Conservation (phyloP, 495 filamentous ascomycete species). For the Usnea hakonensis region DNA sequence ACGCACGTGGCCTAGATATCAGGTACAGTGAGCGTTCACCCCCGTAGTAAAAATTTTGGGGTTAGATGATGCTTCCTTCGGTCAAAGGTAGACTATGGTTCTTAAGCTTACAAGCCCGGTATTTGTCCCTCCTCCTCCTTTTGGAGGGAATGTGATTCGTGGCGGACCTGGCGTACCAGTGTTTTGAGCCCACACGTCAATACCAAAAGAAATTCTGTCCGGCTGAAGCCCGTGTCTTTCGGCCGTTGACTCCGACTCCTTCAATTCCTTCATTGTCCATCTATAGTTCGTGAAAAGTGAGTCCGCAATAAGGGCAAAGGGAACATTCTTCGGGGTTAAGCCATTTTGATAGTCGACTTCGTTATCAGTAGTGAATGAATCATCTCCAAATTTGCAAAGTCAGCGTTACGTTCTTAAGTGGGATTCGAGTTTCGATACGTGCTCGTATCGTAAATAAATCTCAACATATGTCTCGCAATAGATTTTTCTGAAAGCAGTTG, state of each 20-base stretch:
- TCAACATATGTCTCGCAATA: background rate
- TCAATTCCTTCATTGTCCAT: conserved; percentile 29
- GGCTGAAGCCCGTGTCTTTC: conserved; percentile 13
- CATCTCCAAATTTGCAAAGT: conserved; percentile 18
- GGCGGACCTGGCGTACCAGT: conserved; percentile 15
- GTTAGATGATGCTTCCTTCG: background rate
- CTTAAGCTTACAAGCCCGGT: conserved; percentile 15
- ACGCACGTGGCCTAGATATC: conserved; percentile 29
- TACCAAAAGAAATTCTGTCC: conserved; percentile 30
- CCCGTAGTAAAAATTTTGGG: background rate
- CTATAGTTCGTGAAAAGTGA: conserved; percentile 37
- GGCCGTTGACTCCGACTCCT: conserved; percentile 24
- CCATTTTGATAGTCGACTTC: conserved; percentile 37
- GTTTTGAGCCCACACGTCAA: conserved; percentile 28
- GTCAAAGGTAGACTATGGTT: conserved; percentile 20
- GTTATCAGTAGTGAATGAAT: conserved; percentile 35
- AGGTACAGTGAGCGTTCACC: conserved; percentile 22
- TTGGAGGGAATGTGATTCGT: conserved; percentile 12
- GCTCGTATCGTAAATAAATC: background rate
- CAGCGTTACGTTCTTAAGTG: background rate
- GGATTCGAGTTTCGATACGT: background rate
- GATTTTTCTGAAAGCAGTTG: background rate
- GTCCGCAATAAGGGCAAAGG: conserved; percentile 28
- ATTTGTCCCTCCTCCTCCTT: conserved; percentile 17
- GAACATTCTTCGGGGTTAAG: conserved; percentile 30